These are phyloP conservation scores for Leptographium lundbergii DNA, from an alignment of 2,329 filamentous ascomycete genomes.

Conservation along the genomic window DNA sequence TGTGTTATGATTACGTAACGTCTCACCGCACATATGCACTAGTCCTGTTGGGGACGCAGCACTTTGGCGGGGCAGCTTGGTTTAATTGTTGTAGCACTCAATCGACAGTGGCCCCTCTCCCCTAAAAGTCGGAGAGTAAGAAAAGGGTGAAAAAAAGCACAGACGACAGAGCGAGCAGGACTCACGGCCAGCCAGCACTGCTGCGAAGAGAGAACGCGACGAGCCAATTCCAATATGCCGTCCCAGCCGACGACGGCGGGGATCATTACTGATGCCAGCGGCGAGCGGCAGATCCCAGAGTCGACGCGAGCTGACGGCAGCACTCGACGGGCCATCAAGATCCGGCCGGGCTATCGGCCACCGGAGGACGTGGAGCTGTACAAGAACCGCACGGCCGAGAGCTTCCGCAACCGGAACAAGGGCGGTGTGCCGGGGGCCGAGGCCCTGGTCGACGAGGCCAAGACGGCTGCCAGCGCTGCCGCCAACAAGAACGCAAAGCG, in stretches of 20 bases:
- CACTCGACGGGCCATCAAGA: conserved; percentile 86
- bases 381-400: conserved; percentile 81
- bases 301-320: conserved; percentile 80
- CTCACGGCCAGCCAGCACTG: neutral
- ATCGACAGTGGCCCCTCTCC: too few species aligned
- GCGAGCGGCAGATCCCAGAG: conserved; percentile 79
- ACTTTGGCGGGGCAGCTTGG: too few species aligned
- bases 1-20: too few species aligned
- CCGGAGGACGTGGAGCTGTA: conserved; percentile 95
- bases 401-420: conserved; percentile 62
- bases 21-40: too few species aligned
- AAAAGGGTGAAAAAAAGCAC: neutral
- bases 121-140: neutral
- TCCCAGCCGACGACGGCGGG: conserved; percentile 39
- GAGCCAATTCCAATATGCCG: conserved; percentile 1
- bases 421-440: conserved; percentile 64
- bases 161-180: too few species aligned
- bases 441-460: conserved; percentile 38
- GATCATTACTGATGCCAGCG: conserved; percentile 65
- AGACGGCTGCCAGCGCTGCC: conserved; percentile 30
- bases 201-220: too few species aligned
- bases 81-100: too few species aligned
- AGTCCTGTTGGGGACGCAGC: too few species aligned
- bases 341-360: conserved; percentile 84
- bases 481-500: conserved; percentile 82